Conservation (phyloP, 2,329 filamentous ascomycete species). For the Aspergillus tamarii region DNA sequence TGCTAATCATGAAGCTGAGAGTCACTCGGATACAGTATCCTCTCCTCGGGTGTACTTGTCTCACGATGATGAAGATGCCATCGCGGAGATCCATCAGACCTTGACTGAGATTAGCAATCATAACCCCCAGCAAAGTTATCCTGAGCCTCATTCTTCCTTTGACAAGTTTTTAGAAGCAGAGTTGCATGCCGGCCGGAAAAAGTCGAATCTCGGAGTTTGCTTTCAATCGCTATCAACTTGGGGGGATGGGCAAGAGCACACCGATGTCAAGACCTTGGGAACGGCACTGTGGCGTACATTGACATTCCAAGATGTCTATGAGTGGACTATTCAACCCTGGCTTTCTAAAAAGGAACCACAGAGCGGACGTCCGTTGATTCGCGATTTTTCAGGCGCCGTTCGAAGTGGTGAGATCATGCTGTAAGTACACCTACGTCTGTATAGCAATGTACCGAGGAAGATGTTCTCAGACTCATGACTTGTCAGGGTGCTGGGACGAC, state of each 20-base stretch:
- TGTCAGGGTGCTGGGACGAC: slow-evolving; percentile 62
- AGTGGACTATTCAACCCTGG: slow-evolving; percentile 56
- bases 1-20: slow-evolving; percentile 22
- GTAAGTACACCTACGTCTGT: slow-evolving; percentile 23
- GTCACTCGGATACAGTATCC: slow-evolving; percentile 14
- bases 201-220: slow-evolving; percentile 73
- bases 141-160: slow-evolving; percentile 62
- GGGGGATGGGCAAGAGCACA: slow-evolving; percentile 64
- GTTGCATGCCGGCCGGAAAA: slow-evolving; percentile 63
- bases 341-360: slow-evolving; percentile 47
- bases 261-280: slow-evolving; percentile 69
- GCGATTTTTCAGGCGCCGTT: slow-evolving; percentile 68
- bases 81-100: slow-evolving; percentile 36
- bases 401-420: slow-evolving; percentile 70
- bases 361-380: slow-evolving; percentile 57
- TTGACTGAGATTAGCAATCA: slow-evolving; percentile 27
- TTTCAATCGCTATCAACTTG: slow-evolving; percentile 74
- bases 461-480: background rate
- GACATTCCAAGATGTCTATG: slow-evolving; percentile 68
- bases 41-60: slow-evolving; percentile 33
- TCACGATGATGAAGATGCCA: slow-evolving; percentile 33
- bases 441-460: background rate
- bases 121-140: slow-evolving; percentile 20
- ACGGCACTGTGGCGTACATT: slow-evolving; percentile 74
- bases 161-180: slow-evolving; percentile 71